Conservation (phyloP, 83 land plant species). For the Larix sibirica region DNA sequence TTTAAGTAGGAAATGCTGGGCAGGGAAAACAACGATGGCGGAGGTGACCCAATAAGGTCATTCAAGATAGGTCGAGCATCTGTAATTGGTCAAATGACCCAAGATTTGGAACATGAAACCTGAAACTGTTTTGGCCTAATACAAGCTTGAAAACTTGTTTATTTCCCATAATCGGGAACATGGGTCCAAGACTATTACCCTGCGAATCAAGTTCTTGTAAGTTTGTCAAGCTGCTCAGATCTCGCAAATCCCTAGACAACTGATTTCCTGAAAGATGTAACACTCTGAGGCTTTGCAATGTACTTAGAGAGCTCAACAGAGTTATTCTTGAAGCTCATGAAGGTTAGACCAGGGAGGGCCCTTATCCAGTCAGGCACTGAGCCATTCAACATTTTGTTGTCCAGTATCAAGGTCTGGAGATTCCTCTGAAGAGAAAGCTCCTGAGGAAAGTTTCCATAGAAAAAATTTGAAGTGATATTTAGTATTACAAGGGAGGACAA, state of each 20-base stretch:
- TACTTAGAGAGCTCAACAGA: constrained; percentile 35
- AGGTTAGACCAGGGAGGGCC: constrained; percentile 35
- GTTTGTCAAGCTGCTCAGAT: constrained; percentile 45
- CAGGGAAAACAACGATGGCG: constrained; percentile 41
- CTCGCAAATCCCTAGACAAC: constrained; percentile 59
- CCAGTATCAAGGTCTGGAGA: too few species aligned
- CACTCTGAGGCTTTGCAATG: constrained; percentile 45
- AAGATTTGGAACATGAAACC: constrained; percentile 28
- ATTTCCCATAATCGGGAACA: constrained; percentile 52
- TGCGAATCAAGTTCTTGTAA: constrained; percentile 64
- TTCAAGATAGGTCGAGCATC: constrained; percentile 60
- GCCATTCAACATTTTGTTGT: too few species aligned
- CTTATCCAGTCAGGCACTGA: too few species aligned
- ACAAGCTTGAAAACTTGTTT: constrained; percentile 37
- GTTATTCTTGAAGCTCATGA: constrained; percentile 60
- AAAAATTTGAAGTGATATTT: too few species aligned
- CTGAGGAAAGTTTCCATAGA: too few species aligned
- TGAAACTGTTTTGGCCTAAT: constrained; percentile 50
- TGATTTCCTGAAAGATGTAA: constrained; percentile 54
- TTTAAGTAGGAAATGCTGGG: constrained; percentile 52
- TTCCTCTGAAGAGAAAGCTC: too few species aligned
- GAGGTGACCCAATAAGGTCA: constrained; percentile 50
- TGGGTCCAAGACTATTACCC: constrained; percentile 59
- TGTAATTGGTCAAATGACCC: constrained; percentile 34
- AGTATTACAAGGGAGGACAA: too few species aligned